Conservation (phyloP, 768 basidiomycete genomes). For the Suillus occidentalis region DNA sequence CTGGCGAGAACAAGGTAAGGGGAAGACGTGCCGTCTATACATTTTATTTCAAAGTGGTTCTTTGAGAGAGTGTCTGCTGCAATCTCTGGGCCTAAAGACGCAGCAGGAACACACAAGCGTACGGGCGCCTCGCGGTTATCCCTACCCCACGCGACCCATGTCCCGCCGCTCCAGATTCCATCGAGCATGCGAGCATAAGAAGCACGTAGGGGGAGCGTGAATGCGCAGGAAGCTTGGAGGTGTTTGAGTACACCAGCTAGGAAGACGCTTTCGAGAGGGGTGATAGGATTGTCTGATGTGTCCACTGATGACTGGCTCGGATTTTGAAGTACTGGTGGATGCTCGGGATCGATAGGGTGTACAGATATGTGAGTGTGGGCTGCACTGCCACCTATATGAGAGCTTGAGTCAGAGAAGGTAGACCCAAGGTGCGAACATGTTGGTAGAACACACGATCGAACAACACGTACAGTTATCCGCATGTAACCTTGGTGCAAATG, state of each 20-base stretch:
- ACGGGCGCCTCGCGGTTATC: constrained; percentile 69
- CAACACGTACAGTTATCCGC: constrained; percentile 34
- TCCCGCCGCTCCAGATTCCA: constrained; percentile 71
- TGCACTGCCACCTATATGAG: constrained; percentile 46
- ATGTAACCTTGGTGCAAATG: constrained; percentile 60
- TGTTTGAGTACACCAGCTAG: constrained; percentile 58
- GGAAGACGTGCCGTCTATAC: constrained; percentile 64
- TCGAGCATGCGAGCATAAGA: constrained; percentile 69
- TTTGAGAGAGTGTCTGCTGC: constrained; percentile 42
- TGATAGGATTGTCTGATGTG: constrained; percentile 31
- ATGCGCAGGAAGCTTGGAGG: constrained; percentile 54
- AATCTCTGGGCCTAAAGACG: neutral
- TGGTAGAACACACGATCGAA: neutral
- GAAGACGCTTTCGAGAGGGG: constrained; percentile 55
- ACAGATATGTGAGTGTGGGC: constrained; percentile 70
- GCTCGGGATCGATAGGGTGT: constrained; percentile 28
- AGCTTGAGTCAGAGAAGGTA: neutral
- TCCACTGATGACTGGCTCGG: neutral
- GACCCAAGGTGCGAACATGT: neutral
- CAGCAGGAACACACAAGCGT: constrained; percentile 41
- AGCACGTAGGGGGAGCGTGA: constrained; percentile 56
- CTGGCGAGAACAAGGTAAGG: constrained; percentile 59
- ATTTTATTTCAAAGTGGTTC: constrained; percentile 63
- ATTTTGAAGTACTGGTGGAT: neutral
- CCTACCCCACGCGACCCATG: constrained; percentile 65